phyloP scores from a whole-genome alignment of 345 rosid species.

The Gossypium rotundifolium region DNA sequence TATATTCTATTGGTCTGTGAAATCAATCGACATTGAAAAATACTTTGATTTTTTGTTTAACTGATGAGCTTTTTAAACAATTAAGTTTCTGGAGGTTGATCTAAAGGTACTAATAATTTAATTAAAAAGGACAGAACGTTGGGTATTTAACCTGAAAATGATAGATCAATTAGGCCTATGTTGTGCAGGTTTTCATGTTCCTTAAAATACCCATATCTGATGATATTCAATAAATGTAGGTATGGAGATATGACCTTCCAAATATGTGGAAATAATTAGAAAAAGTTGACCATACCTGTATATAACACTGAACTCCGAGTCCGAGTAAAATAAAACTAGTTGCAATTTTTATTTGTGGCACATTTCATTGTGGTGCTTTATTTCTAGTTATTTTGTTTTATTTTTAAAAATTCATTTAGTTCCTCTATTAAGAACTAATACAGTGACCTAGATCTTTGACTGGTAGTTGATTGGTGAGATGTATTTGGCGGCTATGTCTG shows the following conservation, averaged over 20 bases:
- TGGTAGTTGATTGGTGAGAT: not conserved
- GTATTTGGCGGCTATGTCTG: not conserved
- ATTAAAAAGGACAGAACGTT: not conserved
- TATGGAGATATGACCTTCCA: not conserved
- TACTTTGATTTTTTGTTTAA: not conserved
- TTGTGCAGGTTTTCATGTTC: not conserved
- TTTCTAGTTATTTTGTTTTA: not conserved
- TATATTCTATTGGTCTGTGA: not conserved
- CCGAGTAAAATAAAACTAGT: not conserved
- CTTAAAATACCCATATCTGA: not conserved
- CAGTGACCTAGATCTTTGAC: not conserved
- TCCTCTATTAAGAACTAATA: not conserved
- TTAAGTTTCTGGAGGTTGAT: not conserved
- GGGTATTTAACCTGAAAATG: not conserved
- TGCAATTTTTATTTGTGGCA: not conserved
- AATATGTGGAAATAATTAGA: not conserved
- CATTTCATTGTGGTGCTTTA: not conserved
- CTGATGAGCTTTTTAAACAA: not conserved
- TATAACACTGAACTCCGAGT: not conserved
- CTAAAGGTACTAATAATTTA: not conserved
- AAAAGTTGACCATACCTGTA: not conserved
- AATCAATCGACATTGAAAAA: not conserved
- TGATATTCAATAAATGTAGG: not conserved
- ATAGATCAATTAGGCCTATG: not conserved
- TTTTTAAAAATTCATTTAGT: not conserved